phyloP scores from a whole-genome alignment of 1,139 yeast genomes.

The Ogataea hybrid region DNA sequence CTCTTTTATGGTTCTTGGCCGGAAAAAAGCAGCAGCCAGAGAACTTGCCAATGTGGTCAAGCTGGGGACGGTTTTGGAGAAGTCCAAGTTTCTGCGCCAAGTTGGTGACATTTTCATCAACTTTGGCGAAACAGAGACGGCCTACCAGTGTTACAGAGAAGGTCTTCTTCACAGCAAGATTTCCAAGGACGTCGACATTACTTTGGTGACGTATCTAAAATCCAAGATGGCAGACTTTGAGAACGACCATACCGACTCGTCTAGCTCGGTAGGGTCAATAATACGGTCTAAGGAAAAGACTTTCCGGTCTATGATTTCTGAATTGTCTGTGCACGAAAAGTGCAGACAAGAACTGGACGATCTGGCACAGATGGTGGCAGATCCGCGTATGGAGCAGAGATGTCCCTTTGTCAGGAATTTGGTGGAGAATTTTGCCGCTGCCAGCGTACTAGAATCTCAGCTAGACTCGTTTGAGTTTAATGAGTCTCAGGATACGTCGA shows the following conservation, averaged over 20 bases:
- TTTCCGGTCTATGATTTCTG: slow-evolving; percentile 14
- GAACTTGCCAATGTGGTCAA: slow-evolving; percentile 20
- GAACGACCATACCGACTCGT: slow-evolving; percentile 6
- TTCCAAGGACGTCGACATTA: slow-evolving; percentile 10
- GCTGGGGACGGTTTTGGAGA: slow-evolving; percentile 14
- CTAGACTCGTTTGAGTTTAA: slow-evolving; percentile 9
- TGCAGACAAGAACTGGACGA: slow-evolving; percentile 15
- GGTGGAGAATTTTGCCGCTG: slow-evolving; percentile 8
- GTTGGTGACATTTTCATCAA: slow-evolving; percentile 16
- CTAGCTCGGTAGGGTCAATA: slow-evolving; percentile 15
- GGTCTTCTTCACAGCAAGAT: slow-evolving; percentile 16
- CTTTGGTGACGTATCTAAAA: slow-evolving; percentile 11
- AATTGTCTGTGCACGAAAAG: slow-evolving; percentile 14
- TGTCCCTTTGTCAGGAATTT: slow-evolving; percentile 6
- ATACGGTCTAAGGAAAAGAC: slow-evolving; percentile 15
- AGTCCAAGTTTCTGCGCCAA: slow-evolving; percentile 15
- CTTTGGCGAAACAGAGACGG: slow-evolving; percentile 13
- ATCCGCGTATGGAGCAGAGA: slow-evolving; percentile 1
- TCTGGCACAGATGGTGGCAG: slow-evolving; percentile 5
- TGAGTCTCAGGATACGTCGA: neutral
- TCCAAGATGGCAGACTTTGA: slow-evolving; percentile 10
- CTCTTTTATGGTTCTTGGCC: slow-evolving; percentile 19
- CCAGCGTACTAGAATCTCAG: slow-evolving; percentile 6
- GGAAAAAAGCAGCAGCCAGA: slow-evolving; percentile 21
- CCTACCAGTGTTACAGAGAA: slow-evolving; percentile 17